phyloP scores from a whole-genome alignment of 1,284 basidiomycete genomes.

The Boletus mariae region DNA sequence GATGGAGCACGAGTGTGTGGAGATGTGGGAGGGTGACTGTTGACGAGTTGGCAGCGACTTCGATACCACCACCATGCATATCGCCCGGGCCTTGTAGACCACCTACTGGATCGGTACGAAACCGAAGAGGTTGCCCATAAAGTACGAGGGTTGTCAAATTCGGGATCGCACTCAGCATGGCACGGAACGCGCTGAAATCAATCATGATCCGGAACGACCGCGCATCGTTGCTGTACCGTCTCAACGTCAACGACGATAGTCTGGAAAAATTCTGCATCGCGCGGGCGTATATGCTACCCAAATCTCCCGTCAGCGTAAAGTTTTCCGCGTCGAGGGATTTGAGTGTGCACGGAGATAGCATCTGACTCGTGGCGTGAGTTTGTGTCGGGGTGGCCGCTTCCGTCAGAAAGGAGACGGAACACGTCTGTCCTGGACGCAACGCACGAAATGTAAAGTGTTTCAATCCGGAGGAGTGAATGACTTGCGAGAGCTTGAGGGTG shows the following conservation, averaged over 20 bases:
- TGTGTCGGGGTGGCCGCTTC: conserved; percentile 10
- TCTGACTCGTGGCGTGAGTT: not conserved
- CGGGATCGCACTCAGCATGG: conserved; percentile 24
- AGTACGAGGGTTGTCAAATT: conserved; percentile 25
- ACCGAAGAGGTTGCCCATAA: conserved; percentile 28
- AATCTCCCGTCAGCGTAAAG: conserved; percentile 24
- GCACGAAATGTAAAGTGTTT: conserved; percentile 31
- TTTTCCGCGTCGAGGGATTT: conserved; percentile 31
- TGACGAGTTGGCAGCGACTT: not conserved
- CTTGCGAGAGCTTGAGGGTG: conserved; percentile 25
- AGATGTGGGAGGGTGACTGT: conserved; percentile 25
- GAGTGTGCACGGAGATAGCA: conserved; percentile 13
- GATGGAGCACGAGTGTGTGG: conserved; percentile 30
- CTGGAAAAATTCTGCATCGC: conserved; percentile 19
- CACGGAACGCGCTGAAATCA: conserved; percentile 26
- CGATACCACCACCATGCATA: not conserved
- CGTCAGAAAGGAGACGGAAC: conserved; percentile 26
- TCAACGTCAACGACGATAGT: conserved; percentile 27
- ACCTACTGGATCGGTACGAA: conserved; percentile 17
- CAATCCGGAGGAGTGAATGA: conserved; percentile 18
- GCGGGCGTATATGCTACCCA: conserved; percentile 12
- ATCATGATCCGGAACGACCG: conserved; percentile 29
- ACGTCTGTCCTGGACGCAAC: conserved; percentile 30
- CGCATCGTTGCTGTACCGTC: conserved; percentile 27
- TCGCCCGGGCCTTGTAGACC: conserved; percentile 7